Base-by-base conservation (phyloP, 305 asterid species). In the Rubia tinctorum region DNA sequence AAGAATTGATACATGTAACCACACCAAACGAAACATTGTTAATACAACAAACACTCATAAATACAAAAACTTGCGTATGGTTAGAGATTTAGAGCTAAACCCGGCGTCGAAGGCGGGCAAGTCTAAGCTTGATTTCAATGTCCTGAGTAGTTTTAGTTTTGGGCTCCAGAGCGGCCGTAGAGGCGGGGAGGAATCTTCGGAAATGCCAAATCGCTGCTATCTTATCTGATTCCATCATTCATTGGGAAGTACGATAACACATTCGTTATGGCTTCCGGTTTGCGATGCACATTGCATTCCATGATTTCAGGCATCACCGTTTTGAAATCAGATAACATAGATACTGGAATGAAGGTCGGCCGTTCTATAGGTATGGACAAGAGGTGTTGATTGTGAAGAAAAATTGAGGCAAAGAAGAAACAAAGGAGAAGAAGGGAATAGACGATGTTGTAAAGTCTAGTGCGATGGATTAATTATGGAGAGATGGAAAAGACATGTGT, bases 1-100 rank as follows among this genome's bases (percentile, higher is more conserved):
- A 89, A 87, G 76, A 93, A 89, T 79, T 89, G 88, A 96, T 93
- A 93, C 47, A 27, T 42, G 68, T 10, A 10, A 34, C n/a, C 44
- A 20, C 15, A 45, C 3, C 20, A 51, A 0, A 5, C 56, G 17
- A 51, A 47, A 12, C 13, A 11, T 18, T 25, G 55, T n/a, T 58
- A 40, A 15, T 42, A 66, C 25, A 17, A 37, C 22, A 12, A 4
- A 51, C 20, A 18, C n/a, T n/a, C n/a, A n/a, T n/a, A n/a, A n/a
- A n/a, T n/a, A 27, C 34, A 8, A 2, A 60, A 60, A 25, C 0
- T 5, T 13, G 8, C 5, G 58, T 17, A 51, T 51, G 58, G 17
- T 30, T 30, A 30, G 3, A 30, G 34, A 30, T 17, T 42, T 17
- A 15, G 58, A 51, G 22, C 22, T 51, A 22, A 51, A 69, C 73